phyloP scores from a whole-genome alignment of 2,329 filamentous ascomycete genomes.

The Diaporthe citri region DNA sequence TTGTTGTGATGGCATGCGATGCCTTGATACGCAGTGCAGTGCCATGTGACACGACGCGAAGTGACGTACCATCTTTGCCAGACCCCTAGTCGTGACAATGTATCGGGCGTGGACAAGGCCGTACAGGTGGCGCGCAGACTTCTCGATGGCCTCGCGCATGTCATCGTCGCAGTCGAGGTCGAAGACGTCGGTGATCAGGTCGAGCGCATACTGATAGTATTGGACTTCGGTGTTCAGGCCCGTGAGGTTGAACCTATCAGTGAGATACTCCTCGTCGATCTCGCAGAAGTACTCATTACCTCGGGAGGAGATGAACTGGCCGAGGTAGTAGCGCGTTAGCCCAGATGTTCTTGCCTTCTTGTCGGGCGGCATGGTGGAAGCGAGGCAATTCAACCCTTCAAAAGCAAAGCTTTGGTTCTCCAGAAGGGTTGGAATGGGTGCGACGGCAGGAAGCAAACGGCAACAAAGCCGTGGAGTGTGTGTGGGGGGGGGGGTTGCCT shows the following conservation, averaged over 20 bases:
- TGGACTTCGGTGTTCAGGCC: constrained; percentile 97
- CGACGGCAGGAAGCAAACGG: not conserved
- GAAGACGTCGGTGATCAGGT: constrained; percentile 97
- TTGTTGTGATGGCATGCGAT: not conserved
- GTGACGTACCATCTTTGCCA: constrained; percentile 90
- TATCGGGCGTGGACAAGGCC: constrained; percentile 96
- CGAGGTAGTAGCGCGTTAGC: constrained; percentile 30
- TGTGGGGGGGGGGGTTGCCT: constrained; percentile 26
- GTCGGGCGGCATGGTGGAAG: not conserved
- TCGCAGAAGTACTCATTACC: constrained; percentile 99
- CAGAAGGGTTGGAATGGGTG: not conserved
- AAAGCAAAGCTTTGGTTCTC: not conserved
- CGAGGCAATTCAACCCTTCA: not conserved
- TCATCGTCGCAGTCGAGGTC: constrained; percentile 99
- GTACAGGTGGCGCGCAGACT: constrained; percentile 94
- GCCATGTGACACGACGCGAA: not conserved
- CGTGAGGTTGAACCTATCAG: constrained; percentile 97
- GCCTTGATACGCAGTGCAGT: not conserved
- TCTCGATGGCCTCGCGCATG: constrained; percentile 97
- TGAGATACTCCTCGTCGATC: constrained; percentile 98
- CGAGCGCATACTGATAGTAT: constrained; percentile 98
- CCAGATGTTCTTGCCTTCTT: constrained; percentile 28
- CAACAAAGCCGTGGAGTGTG: not conserved
- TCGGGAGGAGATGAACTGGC: constrained; percentile 94
- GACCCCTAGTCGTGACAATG: constrained; percentile 92